These are phyloP conservation scores for Chamaecrista fasciculata DNA, from an alignment of 306 rosid genomes.

Conservation along the genomic window DNA sequence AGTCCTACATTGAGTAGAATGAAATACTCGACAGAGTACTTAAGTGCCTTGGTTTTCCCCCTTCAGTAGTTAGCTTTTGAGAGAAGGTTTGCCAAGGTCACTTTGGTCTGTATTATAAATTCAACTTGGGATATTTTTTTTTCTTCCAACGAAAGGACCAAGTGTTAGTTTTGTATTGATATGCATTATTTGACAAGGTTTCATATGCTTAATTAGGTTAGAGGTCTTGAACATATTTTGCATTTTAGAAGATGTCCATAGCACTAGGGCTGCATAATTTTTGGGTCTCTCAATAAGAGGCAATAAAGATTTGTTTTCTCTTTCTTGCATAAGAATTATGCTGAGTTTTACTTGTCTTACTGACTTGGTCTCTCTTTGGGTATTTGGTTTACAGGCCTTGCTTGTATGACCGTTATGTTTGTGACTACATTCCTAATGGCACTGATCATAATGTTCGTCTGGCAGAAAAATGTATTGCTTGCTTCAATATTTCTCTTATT, in stretches of 20 bases:
- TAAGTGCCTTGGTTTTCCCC: too few relatives aligned
- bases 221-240: background rate
- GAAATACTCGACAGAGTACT: too few relatives aligned
- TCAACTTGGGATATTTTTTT: background rate
- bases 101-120: too few relatives aligned
- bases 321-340: background rate
- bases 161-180: background rate
- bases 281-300: background rate
- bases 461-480: slow-evolving; percentile 61
- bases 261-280: background rate
- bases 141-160: background rate
- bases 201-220: background rate
- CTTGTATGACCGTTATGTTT: slow-evolving; percentile 79
- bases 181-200: background rate
- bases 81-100: too few relatives aligned
- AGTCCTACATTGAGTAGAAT: too few relatives aligned
- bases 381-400: slow-evolving; percentile 63
- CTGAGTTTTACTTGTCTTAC: slow-evolving; percentile 10
- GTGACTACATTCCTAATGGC: slow-evolving; percentile 80
- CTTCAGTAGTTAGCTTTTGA: too few relatives aligned
- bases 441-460: slow-evolving; percentile 64
- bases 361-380: slow-evolving; percentile 21
- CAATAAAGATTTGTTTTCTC: background rate
- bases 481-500: slow-evolving; percentile 54
- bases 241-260: background rate